Evolutionary conservation across 345 rosid species (phyloP).

Genomic region (Heritiera fomes): DNA sequence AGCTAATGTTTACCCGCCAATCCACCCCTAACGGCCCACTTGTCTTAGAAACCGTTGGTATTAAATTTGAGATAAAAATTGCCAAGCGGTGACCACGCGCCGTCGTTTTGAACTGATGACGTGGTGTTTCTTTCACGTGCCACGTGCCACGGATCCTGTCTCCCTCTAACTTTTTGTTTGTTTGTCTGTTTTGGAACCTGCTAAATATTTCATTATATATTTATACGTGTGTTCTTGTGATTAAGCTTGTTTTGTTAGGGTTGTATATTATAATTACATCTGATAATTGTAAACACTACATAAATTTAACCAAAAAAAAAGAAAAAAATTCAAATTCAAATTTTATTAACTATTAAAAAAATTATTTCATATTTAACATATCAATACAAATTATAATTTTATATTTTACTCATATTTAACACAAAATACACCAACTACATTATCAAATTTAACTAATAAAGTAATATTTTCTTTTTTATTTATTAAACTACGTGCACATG

Average conservation of each 20-base stretch:
- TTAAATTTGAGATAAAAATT: background rate
- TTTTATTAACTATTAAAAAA: too few relatives aligned
- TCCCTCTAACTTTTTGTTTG: background rate
- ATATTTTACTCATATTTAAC: too few relatives aligned
- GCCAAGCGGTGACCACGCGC: background rate
- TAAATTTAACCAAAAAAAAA: too few relatives aligned
- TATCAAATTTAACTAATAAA: background rate
- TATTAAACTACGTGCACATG: background rate
- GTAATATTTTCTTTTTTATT: background rate
- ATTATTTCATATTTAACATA: too few relatives aligned
- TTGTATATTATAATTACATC: too few relatives aligned
- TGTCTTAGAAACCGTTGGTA: background rate
- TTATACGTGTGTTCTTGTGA: background rate
- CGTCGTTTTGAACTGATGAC: constrained; percentile 15
- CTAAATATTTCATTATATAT: background rate
- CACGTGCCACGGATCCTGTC: constrained; percentile 49
- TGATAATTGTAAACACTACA: too few relatives aligned
- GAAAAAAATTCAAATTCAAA: too few relatives aligned
- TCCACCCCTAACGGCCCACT: background rate
- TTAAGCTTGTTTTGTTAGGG: background rate
- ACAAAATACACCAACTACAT: too few relatives aligned
- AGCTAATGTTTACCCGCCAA: constrained; percentile 1
- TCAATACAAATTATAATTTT: too few relatives aligned
- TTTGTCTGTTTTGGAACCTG: background rate
- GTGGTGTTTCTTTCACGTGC: constrained; percentile 5